Evolutionary conservation across 2,329 filamentous ascomycete species (phyloP), one percentile per base, ranked within the genome.

Genomic region (Venturia oleaginea): DNA sequence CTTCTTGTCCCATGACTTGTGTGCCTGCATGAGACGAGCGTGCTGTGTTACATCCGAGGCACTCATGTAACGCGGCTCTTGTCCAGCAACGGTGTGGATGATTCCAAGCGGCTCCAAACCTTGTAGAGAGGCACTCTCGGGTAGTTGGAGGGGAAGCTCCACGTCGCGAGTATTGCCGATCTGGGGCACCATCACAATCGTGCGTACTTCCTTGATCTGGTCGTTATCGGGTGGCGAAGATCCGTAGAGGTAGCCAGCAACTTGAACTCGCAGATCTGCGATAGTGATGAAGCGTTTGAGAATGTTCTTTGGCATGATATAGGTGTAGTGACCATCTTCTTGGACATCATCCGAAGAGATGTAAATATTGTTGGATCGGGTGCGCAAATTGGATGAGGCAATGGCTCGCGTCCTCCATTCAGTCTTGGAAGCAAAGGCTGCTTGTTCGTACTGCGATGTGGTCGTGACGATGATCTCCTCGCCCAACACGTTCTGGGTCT

Each of bases 281-380:
- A 99, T 95, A 30, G 91, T 94, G 78, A 99, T 97, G 81, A 99
- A 99, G 68, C 91, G 90, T 83, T 96, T 97, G 71, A 99, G 84
- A 60, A 99, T 88, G 75, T 99, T 99, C 84, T 97, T 99, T 0
- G 94, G 94, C 91, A 99, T 97, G 71, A 99, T 90, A 72, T 97
- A 99, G 0, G 93, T 99, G 73, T 90, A 89, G 71, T 87, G 84
- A 46, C 92, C 91, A 66, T 96, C 92, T 68, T 94, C 85, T 63
- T 92, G 90, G 68, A 93, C 90, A 73, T 97, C 94, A 63, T 97
- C 92, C 0, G 92, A 94, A 8, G 94, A 96, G 70, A 99, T 95
- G 76, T 97, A 99, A 72, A 99, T 96, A 77, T 99, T 97, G 83
- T 97, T 99, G 61, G 94, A 86, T 68, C 94, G 84, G 59, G 92